Percentiles rank a stretch among this genome's conserved stretches.
Evolutionary conservation across 225 moss, liverwort and hornwort genomes (phyloP).

Genomic region (Ulota crispa): DNA sequence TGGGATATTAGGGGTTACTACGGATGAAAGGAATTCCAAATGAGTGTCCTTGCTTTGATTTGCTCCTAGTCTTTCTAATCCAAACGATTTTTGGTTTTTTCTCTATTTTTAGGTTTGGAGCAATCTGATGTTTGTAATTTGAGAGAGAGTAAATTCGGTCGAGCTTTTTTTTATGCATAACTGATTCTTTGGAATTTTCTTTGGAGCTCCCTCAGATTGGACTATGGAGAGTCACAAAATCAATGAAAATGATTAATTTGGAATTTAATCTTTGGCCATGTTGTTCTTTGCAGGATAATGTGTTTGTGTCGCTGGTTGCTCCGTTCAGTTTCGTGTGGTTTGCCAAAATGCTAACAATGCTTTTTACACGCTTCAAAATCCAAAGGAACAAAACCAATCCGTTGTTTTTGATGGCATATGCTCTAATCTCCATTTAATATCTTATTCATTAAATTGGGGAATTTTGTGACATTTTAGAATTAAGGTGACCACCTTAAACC

Average conservation of each 20-base stretch:
- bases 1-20: not conserved
- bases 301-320: constrained; percentile 74
- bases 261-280: not conserved
- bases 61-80: not conserved
- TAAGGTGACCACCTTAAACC: too few species aligned
- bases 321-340: constrained; percentile 77
- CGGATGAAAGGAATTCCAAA: too few species aligned
- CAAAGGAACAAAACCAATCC: constrained; percentile 66
- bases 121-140: not conserved
- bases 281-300: constrained; percentile 72
- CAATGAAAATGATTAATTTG: not conserved
- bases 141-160: not conserved
- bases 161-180: not conserved
- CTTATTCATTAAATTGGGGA: too few species aligned
- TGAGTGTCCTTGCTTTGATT: not conserved
- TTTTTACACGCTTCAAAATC: constrained; percentile 77
- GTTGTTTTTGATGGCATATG: constrained; percentile 86
- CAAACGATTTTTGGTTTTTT: too few species aligned
- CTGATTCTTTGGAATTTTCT: not conserved
- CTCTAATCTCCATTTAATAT: not conserved
- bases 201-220: not conserved
- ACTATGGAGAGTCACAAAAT: not conserved
- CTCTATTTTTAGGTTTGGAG: not conserved
- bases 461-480: too few species aligned
- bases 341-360: constrained; percentile 70